Base-by-base conservation (phyloP, 2,329 filamentous ascomycete genomes). In the Raffaelea deltoideospora region DNA sequence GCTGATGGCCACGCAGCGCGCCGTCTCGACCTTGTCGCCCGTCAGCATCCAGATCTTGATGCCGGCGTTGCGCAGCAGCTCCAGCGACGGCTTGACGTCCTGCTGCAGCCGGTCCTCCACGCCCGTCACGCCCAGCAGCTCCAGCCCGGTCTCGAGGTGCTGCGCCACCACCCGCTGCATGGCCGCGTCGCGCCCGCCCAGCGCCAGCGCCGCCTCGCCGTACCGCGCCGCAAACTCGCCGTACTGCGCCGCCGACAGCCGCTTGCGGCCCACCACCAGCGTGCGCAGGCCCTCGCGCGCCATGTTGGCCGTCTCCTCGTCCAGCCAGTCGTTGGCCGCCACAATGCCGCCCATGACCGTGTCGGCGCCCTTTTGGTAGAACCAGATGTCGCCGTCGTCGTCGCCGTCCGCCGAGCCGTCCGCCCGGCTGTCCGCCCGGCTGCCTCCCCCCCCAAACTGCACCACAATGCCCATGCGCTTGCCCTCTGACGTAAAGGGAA, bases 41-140 rank as follows among this genome's bases (percentile, higher is more conserved):
- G 90, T 98, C 53, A 98, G 66, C 90, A 98, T 98, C 90, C 90
- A 98, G 35, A 98, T 96, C 57, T 96, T 96, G 60, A 98, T 90
- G 20, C 90, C 90, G 0, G 90, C 90, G 50, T 98, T 98, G 46
- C 90, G 83, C 36, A 98, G 71, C 5, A 98, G 72, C 56, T 98
- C 92, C 6, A 98, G 67, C 0, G 86, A 94, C 1, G 88, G 82
- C 55, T 96, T 98, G 51, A 98, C 90, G 50, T 96, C 86, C 44
- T 78, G 79, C 54, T 98, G 90, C 11, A 98, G 71, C 53, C 93
- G 94, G 58, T 98, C 90, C 57, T 98, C 92, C 0, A 98, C 90
- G 44, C 90, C 90, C 1, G 90, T 98, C 11, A 98, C 87, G n/a
- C 90, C 90, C 2, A 96, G 70, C 6, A 98, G 72, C 53, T 98